These are phyloP conservation scores for Colletotrichum salicis DNA, from an alignment of 2,329 filamentous ascomycete genomes.

Conservation along the genomic window DNA sequence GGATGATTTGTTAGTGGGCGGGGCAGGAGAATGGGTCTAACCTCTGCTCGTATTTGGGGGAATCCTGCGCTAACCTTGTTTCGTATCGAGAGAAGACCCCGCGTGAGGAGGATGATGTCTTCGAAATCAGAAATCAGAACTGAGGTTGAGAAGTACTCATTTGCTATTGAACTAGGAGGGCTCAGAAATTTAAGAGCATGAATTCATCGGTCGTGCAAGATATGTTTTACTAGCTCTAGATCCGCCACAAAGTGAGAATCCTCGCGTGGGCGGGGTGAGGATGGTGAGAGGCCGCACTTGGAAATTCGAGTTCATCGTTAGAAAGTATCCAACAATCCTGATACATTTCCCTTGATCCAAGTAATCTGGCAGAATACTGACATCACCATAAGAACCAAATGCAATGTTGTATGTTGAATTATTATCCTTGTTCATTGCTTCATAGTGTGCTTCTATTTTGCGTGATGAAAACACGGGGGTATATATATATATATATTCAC, in stretches of 20 bases:
- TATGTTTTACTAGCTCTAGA: too few species aligned
- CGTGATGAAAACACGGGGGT: background rate
- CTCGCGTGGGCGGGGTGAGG: too few species aligned
- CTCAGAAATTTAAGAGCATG: too few species aligned
- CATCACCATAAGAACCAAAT: background rate
- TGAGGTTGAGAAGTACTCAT: background rate
- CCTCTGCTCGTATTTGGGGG: constrained; percentile 5
- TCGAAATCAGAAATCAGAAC: background rate
- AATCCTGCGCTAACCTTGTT: constrained; percentile 3
- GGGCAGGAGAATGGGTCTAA: background rate
- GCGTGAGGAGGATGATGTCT: background rate
- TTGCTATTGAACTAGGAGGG: too few species aligned
- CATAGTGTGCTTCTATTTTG: background rate
- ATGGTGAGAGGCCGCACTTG: too few species aligned
- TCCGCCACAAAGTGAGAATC: too few species aligned
- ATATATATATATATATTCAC: background rate
- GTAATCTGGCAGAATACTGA: background rate
- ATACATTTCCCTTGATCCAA: too few species aligned
- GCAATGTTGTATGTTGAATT: background rate
- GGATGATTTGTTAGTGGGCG: background rate
- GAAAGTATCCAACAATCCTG: too few species aligned
- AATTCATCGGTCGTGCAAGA: too few species aligned
- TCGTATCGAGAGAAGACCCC: background rate
- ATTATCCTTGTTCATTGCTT: background rate
- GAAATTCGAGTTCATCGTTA: too few species aligned